A percentile compares a stretch with the other conserved stretches of the same genome.
phyloP scores from a whole-genome alignment of 345 rosid species.

The Turnera subulata region DNA sequence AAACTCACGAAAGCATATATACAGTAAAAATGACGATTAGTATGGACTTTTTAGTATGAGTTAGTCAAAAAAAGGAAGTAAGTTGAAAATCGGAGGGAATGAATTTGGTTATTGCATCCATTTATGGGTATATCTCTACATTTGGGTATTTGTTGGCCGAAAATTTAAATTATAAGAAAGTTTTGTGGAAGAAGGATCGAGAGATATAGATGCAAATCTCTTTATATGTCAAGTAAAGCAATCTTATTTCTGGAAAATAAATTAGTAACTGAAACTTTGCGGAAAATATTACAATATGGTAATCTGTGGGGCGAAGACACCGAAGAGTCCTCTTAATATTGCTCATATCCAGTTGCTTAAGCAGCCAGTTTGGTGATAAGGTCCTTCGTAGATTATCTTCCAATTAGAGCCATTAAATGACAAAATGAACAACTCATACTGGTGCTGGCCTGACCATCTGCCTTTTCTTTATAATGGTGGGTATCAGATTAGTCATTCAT shows the following conservation, averaged over 20 bases:
- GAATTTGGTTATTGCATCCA: too few relatives aligned
- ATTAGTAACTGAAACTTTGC: neutral
- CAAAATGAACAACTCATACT: neutral
- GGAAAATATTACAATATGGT: neutral
- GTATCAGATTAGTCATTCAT: neutral
- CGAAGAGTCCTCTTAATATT: neutral
- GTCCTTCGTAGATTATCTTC: neutral
- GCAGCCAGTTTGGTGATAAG: neutral
- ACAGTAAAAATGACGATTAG: too few relatives aligned
- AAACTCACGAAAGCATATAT: too few relatives aligned
- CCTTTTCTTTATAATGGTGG: neutral
- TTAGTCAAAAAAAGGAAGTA: too few relatives aligned
- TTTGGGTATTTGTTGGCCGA: too few relatives aligned
- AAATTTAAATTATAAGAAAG: too few relatives aligned
- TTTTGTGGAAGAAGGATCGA: too few relatives aligned
- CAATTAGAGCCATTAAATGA: slow-evolving; percentile 4
- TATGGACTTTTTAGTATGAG: too few relatives aligned
- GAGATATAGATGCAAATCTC: too few relatives aligned
- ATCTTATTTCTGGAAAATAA: neutral
- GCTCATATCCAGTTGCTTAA: neutral
- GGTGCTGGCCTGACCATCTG: slow-evolving; percentile 4
- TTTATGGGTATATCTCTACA: too few relatives aligned
- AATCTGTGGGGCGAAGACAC: neutral
- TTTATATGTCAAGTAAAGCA: slow-evolving; percentile 4
- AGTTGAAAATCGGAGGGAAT: too few relatives aligned